phyloP scores from a whole-genome alignment of 140 eudicot genomes.

The Anethum foeniculum region DNA sequence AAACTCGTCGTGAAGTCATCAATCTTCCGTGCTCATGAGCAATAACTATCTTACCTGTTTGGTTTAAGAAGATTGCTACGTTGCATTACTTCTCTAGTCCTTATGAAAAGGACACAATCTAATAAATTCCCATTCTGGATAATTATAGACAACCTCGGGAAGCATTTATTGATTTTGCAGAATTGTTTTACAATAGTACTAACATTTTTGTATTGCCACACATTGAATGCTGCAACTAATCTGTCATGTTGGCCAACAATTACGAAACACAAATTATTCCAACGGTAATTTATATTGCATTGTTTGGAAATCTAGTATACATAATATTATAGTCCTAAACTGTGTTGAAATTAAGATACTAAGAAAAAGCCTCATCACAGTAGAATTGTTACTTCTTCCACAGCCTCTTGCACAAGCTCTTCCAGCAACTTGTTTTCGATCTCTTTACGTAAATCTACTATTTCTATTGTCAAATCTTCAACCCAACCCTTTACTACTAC shows the following conservation, averaged over 20 bases:
- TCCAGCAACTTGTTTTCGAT: conserved; percentile 72
- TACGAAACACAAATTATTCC: not conserved
- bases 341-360: conserved; percentile 5
- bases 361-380: conserved; percentile 21
- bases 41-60: not conserved
- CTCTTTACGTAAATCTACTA: conserved; percentile 49
- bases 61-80: not conserved
- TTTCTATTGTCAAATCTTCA: conserved; percentile 46
- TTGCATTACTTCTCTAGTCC: not conserved
- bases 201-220: too few relatives aligned
- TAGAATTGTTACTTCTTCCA: conserved; percentile 51
- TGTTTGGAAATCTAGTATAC: conserved; percentile 22
- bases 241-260: too few relatives aligned
- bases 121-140: not conserved
- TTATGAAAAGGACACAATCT: not conserved
- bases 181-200: too few relatives aligned
- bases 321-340: conserved; percentile 27
- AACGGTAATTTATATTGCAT: not conserved
- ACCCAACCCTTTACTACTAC: conserved; percentile 75
- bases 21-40: not conserved
- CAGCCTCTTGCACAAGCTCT: conserved; percentile 67
- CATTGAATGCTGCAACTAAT: too few relatives aligned
- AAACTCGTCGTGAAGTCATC: not conserved
- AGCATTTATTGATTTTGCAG: not conserved
- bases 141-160: not conserved